These are phyloP conservation scores for Podila minutissima DNA, from an alignment of 192 early-diverging fungal species.

Conservation along the genomic window DNA sequence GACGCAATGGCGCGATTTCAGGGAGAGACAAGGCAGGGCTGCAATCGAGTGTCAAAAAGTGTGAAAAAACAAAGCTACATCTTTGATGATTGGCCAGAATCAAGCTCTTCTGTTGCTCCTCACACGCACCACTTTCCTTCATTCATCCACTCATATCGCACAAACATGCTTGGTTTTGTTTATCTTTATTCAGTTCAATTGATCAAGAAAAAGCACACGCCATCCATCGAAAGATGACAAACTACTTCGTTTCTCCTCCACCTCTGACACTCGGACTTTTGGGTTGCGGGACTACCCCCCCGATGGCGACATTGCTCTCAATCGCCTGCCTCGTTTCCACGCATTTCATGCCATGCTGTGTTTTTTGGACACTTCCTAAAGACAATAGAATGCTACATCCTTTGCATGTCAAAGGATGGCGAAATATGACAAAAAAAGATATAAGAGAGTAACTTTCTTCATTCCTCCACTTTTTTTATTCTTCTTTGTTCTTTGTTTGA, in stretches of 20 bases:
- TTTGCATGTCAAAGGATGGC: too few relatives aligned
- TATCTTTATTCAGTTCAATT: too few relatives aligned
- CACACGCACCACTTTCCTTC: too few relatives aligned
- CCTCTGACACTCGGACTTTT: neutral
- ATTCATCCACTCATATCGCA: too few relatives aligned
- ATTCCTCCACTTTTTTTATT: too few relatives aligned
- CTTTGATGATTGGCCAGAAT: neutral
- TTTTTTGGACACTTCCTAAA: too few relatives aligned
- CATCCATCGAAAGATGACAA: slow-evolving; percentile 6
- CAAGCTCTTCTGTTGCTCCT: too few relatives aligned
- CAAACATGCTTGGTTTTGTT: too few relatives aligned
- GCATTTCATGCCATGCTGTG: too few relatives aligned
- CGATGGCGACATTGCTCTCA: slow-evolving; percentile 6
- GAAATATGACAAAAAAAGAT: too few relatives aligned
- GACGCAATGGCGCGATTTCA: slow-evolving; percentile 17
- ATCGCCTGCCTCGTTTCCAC: neutral
- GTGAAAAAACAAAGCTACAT: neutral
- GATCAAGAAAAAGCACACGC: slow-evolving; percentile 1
- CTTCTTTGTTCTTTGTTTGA: neutral
- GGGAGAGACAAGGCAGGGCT: neutral
- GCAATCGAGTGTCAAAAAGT: neutral
- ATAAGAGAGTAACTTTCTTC: too few relatives aligned
- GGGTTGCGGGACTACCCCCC: neutral
- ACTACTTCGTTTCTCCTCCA: neutral
- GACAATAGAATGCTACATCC: too few relatives aligned